These are phyloP conservation scores for Glycine soja DNA, from an alignment of 306 rosid species.

Conservation along the genomic window DNA sequence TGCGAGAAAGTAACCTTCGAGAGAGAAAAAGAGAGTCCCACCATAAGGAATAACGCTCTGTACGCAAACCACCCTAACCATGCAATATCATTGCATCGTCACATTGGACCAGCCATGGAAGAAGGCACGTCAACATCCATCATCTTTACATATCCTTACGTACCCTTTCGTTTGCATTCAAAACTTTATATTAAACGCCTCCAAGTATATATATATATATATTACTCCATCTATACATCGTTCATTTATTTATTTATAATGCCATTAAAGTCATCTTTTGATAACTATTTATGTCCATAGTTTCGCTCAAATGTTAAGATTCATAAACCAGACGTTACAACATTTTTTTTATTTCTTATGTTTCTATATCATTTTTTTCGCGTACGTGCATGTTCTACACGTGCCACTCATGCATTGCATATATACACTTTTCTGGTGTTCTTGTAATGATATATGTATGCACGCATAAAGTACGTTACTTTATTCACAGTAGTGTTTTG, in stretches of 20 bases:
- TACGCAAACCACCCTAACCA: slow-evolving; percentile 39
- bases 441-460: neutral
- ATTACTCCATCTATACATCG: neutral
- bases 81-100: slow-evolving; percentile 40
- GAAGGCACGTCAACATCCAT: slow-evolving; percentile 20
- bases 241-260: neutral
- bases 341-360: neutral
- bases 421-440: neutral
- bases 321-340: neutral
- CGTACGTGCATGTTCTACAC: neutral
- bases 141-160: neutral
- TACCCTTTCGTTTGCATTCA: neutral
- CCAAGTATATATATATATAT: neutral
- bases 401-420: neutral
- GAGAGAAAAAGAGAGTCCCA: slow-evolving; percentile 33
- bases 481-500: neutral
- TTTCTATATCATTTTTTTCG: too few relatives aligned
- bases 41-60: slow-evolving; percentile 44
- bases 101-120: neutral
- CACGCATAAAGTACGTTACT: neutral
- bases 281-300: neutral
- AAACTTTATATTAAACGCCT: neutral
- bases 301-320: neutral
- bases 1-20: slow-evolving; percentile 44
- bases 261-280: neutral